Evolutionary conservation across 2,329 filamentous ascomycete species (phyloP), one percentile per base, ranked within the genome.

Genomic region (Penicillium sp.): DNA sequence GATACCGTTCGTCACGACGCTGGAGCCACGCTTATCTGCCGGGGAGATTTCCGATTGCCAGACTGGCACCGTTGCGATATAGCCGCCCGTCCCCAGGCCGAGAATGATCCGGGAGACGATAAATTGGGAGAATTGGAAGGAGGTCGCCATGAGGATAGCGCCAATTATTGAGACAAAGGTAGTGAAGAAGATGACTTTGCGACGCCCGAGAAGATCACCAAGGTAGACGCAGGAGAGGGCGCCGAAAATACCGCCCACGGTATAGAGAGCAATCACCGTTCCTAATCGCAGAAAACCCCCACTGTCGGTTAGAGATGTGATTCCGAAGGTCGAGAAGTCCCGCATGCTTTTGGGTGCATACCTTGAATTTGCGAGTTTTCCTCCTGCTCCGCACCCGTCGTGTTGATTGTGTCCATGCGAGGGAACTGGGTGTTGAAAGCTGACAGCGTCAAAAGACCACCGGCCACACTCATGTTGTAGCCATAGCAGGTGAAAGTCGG

Each of bases 391-490:
- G 66, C 62, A 1, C 74, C 75, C 1, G 53, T 64, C 2, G 71
- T 66, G 56, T 74, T 64, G 41, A 73, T 55, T 0, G 75, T 78
- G 59, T 79, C 69, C 55, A 78, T 76, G 45, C 68, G 56, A 1
- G 76, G 76, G 53, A 79, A 77, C 49, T 70, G 68, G 38, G 13
- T 41, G 48, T 61, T 55, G 49, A 60, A 49, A 8, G 56, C 38
- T 7, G 53, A 48, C 1, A 63, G 52, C 5, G 48, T 70, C 61
- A 73, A 56, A 9, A 78, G 63, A 12, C 75, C 74, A 39, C 75
- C 75, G n/a, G 74, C 67, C 39, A 73, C 73, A 43, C 73, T 72
- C 56, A 77, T 73, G 56, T 78, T 77, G 66, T 77, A 79, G 44
- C 76, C 76, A 52, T 75, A 77, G 41, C 75, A 65, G 45, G 76